Evolutionary conservation across 441 rosid genomes (phyloP).

Genomic region (Croton setiger): DNA sequence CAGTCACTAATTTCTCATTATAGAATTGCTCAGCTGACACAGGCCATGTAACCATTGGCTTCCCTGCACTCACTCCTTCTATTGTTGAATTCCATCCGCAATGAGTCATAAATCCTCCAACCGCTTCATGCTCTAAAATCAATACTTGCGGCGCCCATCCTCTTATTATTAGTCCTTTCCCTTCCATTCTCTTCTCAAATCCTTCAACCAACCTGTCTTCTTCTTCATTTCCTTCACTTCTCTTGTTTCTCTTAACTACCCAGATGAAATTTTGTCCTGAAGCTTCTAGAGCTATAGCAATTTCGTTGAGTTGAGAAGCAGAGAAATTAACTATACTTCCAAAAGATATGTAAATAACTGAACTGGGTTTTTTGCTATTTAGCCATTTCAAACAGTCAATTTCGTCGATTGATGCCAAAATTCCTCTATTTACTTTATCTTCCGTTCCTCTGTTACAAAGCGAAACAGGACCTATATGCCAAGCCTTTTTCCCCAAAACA

Average conservation of each 20-base stretch:
- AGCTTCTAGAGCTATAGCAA: not conserved
- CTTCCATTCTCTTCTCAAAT: not conserved
- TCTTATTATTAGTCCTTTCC: conserved; percentile 6
- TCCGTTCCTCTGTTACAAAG: conserved; percentile 33
- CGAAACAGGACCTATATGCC: conserved; percentile 61
- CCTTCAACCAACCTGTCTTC: not conserved
- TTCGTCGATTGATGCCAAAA: conserved; percentile 32
- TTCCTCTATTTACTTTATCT: conserved; percentile 47
- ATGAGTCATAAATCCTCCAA: conserved; percentile 33
- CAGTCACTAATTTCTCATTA: conserved; percentile 27
- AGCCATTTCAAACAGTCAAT: conserved; percentile 56
- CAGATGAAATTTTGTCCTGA: not conserved
- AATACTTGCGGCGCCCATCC: conserved; percentile 14
- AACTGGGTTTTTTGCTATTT: conserved; percentile 40
- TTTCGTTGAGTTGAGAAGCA: conserved; percentile 29
- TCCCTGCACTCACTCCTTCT: conserved; percentile 16
- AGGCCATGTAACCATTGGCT: conserved; percentile 31
- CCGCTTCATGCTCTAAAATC: conserved; percentile 6
- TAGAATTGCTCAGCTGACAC: conserved; percentile 26
- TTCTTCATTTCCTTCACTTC: not conserved
- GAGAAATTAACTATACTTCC: conserved; percentile 36
- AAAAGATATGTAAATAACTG: conserved; percentile 54
- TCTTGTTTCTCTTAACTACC: not conserved
- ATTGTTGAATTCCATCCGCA: conserved; percentile 40
- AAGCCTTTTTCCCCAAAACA: conserved; percentile 41